These are phyloP conservation scores for Pseudomonodictys pantanalensis DNA, from an alignment of 495 filamentous ascomycete species.

Conservation along the genomic window DNA sequence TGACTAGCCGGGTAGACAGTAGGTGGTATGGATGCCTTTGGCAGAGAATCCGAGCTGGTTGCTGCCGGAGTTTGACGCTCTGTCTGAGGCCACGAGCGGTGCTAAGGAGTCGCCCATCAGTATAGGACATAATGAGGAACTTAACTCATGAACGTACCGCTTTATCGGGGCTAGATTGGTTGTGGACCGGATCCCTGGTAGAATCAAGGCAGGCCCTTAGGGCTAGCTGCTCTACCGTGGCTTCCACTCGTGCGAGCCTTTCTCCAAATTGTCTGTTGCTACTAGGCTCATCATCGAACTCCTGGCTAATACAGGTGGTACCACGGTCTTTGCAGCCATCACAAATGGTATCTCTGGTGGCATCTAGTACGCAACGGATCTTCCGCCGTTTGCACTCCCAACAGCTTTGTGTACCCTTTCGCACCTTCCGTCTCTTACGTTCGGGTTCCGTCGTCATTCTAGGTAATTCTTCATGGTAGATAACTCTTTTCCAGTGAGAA, in stretches of 20 bases:
- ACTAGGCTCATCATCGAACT: background rate
- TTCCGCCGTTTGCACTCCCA: slow-evolving; percentile 6
- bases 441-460: too few species aligned
- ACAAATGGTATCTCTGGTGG: background rate
- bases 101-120: too few species aligned
- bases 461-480: too few species aligned
- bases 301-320: background rate
- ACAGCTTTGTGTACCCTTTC: background rate
- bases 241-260: background rate
- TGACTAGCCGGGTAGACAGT: too few species aligned
- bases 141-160: too few species aligned
- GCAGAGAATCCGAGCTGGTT: too few species aligned
- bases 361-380: background rate
- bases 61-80: too few species aligned
- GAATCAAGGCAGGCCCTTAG: background rate
- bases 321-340: background rate
- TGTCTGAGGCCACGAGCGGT: too few species aligned
- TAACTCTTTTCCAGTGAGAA: too few species aligned
- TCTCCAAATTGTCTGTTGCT: background rate
- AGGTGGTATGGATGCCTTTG: too few species aligned
- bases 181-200: too few species aligned
- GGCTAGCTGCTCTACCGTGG: background rate
- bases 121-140: too few species aligned
- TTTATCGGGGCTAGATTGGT: background rate
- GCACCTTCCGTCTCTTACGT: background rate